A percentile compares a stretch with the other conserved stretches of the same genome.
These are phyloP conservation scores for Didymella segeticola DNA, from an alignment of 2,329 filamentous ascomycete species.

Conservation along the genomic window DNA sequence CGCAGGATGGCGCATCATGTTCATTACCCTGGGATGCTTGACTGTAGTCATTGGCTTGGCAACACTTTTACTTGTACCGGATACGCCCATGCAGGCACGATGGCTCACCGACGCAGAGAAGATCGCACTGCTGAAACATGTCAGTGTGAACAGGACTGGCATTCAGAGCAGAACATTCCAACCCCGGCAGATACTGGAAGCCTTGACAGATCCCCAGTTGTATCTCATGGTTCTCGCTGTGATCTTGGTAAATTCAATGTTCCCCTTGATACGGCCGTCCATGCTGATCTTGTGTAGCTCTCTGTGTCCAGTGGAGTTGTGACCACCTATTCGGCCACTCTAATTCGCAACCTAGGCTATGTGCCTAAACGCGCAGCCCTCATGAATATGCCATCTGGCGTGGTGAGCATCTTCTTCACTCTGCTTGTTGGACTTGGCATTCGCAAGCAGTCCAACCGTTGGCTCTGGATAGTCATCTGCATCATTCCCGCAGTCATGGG, in stretches of 20 bases:
- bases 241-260: constrained; percentile 9
- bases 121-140: constrained; percentile 65
- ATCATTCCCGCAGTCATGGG: constrained; percentile 16
- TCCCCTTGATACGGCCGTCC: background rate
- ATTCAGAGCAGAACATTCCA: constrained; percentile 72
- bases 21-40: constrained; percentile 24
- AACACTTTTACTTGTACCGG: constrained; percentile 47
- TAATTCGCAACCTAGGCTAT: constrained; percentile 29
- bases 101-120: constrained; percentile 46
- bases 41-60: constrained; percentile 23
- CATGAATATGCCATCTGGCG: constrained; percentile 30
- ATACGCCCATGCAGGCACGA: constrained; percentile 52
- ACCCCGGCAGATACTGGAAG: constrained; percentile 66
- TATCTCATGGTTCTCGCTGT: constrained; percentile 49
- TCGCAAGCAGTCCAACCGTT: constrained; percentile 19
- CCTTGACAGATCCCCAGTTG: constrained; percentile 61
- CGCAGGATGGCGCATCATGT: constrained; percentile 30
- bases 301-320: constrained; percentile 26
- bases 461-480: constrained; percentile 10
- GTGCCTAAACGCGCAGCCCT: constrained; percentile 24
- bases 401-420: constrained; percentile 24
- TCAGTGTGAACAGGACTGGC: constrained; percentile 76
- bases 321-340: constrained; percentile 28
- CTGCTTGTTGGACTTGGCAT: constrained; percentile 22
- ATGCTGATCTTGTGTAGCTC: background rate